Percentiles rank a stretch among this genome's conserved stretches.
Evolutionary conservation across 805 yeast species (phyloP).

Genomic region (Scheffersomyces coipomensis): DNA sequence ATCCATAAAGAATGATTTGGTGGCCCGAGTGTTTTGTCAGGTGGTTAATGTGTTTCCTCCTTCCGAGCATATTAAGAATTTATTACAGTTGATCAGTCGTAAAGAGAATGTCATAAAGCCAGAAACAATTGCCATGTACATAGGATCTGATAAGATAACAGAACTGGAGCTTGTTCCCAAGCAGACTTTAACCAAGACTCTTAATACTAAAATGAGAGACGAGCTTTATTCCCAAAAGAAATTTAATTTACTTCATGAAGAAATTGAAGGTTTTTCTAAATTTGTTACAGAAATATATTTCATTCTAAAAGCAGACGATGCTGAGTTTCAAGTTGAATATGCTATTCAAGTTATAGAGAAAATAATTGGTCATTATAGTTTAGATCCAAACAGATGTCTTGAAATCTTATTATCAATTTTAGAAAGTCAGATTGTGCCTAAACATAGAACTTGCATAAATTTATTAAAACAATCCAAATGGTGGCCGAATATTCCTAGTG

Average conservation of each 20-base stretch:
- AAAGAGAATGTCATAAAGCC: conserved; percentile 25
- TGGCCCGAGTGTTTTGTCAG: conserved; percentile 36
- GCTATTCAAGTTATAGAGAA: conserved; percentile 50
- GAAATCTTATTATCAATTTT: conserved; percentile 60
- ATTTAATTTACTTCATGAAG: conserved; percentile 70
- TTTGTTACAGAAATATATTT: conserved; percentile 48
- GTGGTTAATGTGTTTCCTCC: conserved; percentile 38
- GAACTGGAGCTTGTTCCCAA: conserved; percentile 28
- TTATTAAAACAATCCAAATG: conserved; percentile 57
- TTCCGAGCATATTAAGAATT: conserved; percentile 15
- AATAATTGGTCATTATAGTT: conserved; percentile 69
- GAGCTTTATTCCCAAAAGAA: conserved; percentile 50
- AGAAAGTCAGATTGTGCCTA: conserved; percentile 40
- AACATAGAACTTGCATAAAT: conserved; percentile 46
- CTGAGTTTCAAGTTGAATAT: conserved; percentile 39
- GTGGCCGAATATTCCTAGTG: conserved; percentile 56
- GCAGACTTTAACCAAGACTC: conserved; percentile 31
- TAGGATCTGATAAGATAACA: conserved; percentile 27
- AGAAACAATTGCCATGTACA: conserved; percentile 27
- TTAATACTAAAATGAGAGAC: conserved; percentile 38
- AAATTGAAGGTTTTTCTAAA: conserved; percentile 74
- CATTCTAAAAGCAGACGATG: conserved; percentile 37
- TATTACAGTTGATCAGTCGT: conserved; percentile 20
- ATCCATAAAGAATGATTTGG: conserved; percentile 28
- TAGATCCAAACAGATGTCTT: conserved; percentile 71